Conservation (phyloP, 106 monocot species). For the Ottelia alismoides region DNA sequence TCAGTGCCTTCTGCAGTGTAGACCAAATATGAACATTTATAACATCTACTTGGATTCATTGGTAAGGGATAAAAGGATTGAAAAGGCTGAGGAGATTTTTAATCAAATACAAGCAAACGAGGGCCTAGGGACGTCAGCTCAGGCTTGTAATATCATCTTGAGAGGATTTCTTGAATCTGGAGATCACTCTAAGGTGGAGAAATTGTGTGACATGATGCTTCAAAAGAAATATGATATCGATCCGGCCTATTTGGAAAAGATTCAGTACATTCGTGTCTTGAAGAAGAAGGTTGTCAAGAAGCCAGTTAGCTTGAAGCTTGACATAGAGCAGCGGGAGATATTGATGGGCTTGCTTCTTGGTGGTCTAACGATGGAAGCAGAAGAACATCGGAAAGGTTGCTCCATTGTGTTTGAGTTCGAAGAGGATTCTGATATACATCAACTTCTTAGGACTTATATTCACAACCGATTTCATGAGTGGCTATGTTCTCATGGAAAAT, state of each 20-base stretch:
- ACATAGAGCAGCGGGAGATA: conserved; percentile 84
- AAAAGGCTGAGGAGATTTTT: conserved; percentile 71
- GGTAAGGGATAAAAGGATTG: conserved; percentile 32
- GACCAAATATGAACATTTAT: conserved; percentile 46
- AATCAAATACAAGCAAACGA: conserved; percentile 53
- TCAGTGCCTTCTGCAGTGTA: conserved; percentile 37
- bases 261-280: conserved; percentile 36
- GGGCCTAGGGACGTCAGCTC: conserved; percentile 39
- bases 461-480: conserved; percentile 70
- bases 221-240: conserved; percentile 82
- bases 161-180: conserved; percentile 46
- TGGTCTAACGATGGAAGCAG: conserved; percentile 40
- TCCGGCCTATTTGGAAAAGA: conserved; percentile 28
- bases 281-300: conserved; percentile 50
- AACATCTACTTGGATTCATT: conserved; percentile 73
- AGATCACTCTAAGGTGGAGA: conserved; percentile 55
- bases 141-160: conserved; percentile 61
- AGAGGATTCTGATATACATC: conserved; percentile 43
- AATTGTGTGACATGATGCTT: conserved; percentile 59
- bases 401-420: conserved; percentile 59
- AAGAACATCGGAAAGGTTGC: conserved; percentile 28
- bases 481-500: conserved; percentile 31
- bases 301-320: conserved; percentile 55
- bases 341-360: conserved; percentile 82
- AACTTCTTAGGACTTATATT: conserved; percentile 44